Conservation (phyloP, 768 basidiomycete species). For the Russula emetica region DNA sequence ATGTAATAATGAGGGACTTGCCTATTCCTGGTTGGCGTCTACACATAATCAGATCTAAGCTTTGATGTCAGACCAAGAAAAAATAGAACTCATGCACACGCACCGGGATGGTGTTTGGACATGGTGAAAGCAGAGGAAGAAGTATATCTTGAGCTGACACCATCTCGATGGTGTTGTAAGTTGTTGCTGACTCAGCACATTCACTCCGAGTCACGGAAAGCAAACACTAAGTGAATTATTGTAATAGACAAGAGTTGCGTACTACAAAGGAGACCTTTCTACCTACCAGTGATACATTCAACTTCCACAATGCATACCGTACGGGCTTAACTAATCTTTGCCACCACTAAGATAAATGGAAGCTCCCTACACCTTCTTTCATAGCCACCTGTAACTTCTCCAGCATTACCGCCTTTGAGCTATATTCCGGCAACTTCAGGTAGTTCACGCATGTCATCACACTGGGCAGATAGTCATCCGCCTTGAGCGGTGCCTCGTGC, state of each 20-base stretch:
- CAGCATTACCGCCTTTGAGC: conserved; percentile 76
- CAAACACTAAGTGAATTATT: background rate
- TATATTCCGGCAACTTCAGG: conserved; percentile 94
- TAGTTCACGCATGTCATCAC: conserved; percentile 99
- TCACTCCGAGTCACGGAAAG: background rate
- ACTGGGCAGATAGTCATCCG: conserved; percentile 93
- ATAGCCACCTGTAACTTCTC: conserved; percentile 83
- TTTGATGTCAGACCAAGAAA: background rate
- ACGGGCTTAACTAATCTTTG: conserved; percentile 17
- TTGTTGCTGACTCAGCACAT: conserved; percentile 15
- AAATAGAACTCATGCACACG: background rate
- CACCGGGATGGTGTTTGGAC: conserved; percentile 39
- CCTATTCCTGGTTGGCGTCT: conserved; percentile 96
- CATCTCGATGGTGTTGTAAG: too few relatives aligned
- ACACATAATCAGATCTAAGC: conserved; percentile 93
- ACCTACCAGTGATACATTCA: conserved; percentile 1
- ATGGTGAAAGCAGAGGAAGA: conserved; percentile 26
- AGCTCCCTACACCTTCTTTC: conserved; percentile 91
- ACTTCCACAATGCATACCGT: background rate
- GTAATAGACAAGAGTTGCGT: background rate
- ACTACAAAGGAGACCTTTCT: conserved; percentile 17
- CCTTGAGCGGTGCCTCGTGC: conserved; percentile 83
- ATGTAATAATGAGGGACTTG: conserved; percentile 35
- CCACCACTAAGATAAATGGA: conserved; percentile 92
- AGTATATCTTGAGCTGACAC: background rate